Conservation (phyloP, 176 grass and related monocot species). For the Areca catechu region DNA sequence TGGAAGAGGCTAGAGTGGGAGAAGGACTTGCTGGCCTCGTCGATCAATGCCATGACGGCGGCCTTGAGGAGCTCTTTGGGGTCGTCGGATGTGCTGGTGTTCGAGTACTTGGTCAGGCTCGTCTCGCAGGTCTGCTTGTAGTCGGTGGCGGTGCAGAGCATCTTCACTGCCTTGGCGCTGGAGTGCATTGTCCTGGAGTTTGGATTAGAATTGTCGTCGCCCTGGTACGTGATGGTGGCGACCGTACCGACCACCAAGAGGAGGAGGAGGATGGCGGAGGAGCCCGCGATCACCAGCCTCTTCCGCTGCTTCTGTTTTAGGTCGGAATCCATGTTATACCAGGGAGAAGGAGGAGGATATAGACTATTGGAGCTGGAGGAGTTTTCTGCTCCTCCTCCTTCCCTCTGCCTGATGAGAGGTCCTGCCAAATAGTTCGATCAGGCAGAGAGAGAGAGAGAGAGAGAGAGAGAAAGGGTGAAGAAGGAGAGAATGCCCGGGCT, state of each 20-base stretch:
- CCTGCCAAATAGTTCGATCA: too few species aligned
- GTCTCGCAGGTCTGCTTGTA: conserved; percentile 46
- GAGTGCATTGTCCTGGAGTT: conserved; percentile 27
- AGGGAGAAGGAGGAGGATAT: too few species aligned
- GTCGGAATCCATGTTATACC: conserved; percentile 3
- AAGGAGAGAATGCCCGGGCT: not conserved
- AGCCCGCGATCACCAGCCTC: conserved; percentile 30
- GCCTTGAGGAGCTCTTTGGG: conserved; percentile 50
- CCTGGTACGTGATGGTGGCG: conserved; percentile 26
- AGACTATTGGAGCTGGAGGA: too few species aligned
- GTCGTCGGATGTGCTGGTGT: conserved; percentile 29
- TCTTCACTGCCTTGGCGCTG: conserved; percentile 50
- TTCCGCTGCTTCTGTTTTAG: conserved; percentile 8
- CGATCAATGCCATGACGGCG: conserved; percentile 26
- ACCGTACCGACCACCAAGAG: conserved; percentile 46
- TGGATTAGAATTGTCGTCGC: not conserved
- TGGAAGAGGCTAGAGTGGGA: conserved; percentile 36
- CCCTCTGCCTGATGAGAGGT: not conserved
- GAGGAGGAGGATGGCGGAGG: conserved; percentile 36
- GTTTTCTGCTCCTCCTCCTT: not conserved
- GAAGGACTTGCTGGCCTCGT: conserved; percentile 38
- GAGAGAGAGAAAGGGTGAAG: not conserved
- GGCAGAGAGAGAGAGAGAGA: not conserved
- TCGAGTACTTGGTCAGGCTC: conserved; percentile 35
- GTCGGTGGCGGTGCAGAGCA: conserved; percentile 70